Evolutionary conservation across 2,329 filamentous ascomycete genomes (phyloP).

Genomic region (Aspergillus aculeatinus): DNA sequence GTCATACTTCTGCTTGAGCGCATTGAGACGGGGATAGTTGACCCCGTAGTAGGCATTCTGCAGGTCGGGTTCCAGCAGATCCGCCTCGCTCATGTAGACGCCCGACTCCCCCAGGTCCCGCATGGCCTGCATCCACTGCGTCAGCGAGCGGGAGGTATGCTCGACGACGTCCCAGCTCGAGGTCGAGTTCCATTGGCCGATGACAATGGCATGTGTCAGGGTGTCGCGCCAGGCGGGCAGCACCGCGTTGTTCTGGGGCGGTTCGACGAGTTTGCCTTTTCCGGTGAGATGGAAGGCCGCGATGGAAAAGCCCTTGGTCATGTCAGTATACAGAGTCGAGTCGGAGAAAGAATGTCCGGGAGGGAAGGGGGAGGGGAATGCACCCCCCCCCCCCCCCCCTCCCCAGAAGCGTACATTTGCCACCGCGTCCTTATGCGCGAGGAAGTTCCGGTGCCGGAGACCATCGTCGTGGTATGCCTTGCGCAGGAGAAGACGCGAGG

Average conservation of each 20-base stretch:
- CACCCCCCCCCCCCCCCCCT: no score
- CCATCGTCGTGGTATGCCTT: constrained; percentile 18
- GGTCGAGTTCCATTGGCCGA: constrained; percentile 25
- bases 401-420: constrained; percentile 10
- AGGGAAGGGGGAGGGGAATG: no score
- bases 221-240: constrained; percentile 46
- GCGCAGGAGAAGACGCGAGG: constrained; percentile 24
- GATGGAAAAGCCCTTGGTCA: constrained; percentile 20
- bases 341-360: not conserved
- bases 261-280: constrained; percentile 18
- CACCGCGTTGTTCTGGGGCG: constrained; percentile 17
- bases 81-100: constrained; percentile 40
- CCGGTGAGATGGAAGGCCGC: constrained; percentile 25
- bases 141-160: constrained; percentile 16
- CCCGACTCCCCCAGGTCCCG: constrained; percentile 25
- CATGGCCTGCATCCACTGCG: constrained; percentile 22
- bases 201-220: constrained; percentile 40
- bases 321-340: not conserved
- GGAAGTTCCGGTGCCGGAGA: constrained; percentile 15
- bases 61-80: constrained; percentile 41
- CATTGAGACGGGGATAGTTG: constrained; percentile 28
- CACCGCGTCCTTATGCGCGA: constrained; percentile 20
- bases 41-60: constrained; percentile 42
- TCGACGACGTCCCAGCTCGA: constrained; percentile 16
- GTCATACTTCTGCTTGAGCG: constrained; percentile 33